Evolutionary conservation across 306 rosid genomes (phyloP), one percentile per base, ranked within the genome.

Genomic region (Hylodesmum podocarpum): DNA sequence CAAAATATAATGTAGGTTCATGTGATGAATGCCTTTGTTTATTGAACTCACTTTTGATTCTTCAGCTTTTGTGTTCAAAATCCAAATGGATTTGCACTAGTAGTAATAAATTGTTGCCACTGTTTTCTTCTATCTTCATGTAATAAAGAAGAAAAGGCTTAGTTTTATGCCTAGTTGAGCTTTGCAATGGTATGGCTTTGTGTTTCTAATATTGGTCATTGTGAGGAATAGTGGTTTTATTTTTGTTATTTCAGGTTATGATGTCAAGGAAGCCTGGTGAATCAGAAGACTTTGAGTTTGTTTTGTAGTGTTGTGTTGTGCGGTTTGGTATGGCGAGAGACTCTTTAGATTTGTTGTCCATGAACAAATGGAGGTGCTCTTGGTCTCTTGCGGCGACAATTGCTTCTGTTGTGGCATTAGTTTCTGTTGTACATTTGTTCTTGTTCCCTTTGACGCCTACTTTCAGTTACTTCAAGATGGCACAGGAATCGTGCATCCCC

Each of bases 401-500:
- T 87, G 91, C 90, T 59, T 88, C 93, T 57, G 62, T 88, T 76
- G 47, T 90, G 72, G 93, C 86, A 33, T 68, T 95, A 87, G 87
- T 81, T 75, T 89, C 92, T 18, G 72, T 87, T 1, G 88, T 95
- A 29, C 97, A 92, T 87, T 74, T 90, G 61, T 92, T 92, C 86
- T 82, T 89, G 84, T 90, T 88, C 84, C 98, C 98, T 22, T 70
- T 91, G 89, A 81, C 84, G 24, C 96, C 97, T 70, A 54, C 93
- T 75, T 82, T 90, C 44, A 78, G 80, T 81, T 89, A 90, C 82
- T 88, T 92, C 24, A 90, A 83, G 73, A 87, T 83, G 74, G 78
- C 87, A 25, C 89, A 66, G 71, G 83, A 85, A 70, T 73, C 90
- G 19, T 91, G 97, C 66, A 24, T 87, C 37, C 71, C 86, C 7